phyloP scores from a whole-genome alignment of 225 moss, liverwort and hornwort species.

The Takakia lepidozioides region DNA sequence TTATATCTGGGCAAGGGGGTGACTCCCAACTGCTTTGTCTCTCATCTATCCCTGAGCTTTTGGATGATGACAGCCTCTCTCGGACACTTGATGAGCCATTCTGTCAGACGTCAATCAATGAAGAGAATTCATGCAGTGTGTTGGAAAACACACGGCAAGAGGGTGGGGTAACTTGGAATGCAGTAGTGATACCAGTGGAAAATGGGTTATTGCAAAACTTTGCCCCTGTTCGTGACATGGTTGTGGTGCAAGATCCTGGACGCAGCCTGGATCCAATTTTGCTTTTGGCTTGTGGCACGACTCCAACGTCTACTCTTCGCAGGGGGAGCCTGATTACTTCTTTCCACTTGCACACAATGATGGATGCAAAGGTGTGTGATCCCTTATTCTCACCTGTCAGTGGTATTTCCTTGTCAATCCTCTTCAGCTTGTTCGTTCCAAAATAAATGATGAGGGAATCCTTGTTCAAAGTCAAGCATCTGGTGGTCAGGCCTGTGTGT shows the following conservation, averaged over 20 bases:
- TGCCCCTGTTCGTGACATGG: constrained; percentile 38
- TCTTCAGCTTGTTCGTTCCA: too few species aligned
- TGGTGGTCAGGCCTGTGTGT: too few species aligned
- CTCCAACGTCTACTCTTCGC: constrained; percentile 45
- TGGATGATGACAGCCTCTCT: too few species aligned
- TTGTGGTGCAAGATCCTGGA: constrained; percentile 24
- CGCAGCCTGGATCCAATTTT: constrained; percentile 31
- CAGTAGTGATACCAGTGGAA: constrained; percentile 9
- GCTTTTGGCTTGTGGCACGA: constrained; percentile 38
- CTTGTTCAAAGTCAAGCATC: too few species aligned
- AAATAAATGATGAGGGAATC: too few species aligned
- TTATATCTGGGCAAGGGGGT: constrained; percentile 28
- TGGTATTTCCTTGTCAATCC: too few species aligned
- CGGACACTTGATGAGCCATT: too few species aligned
- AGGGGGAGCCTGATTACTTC: constrained; percentile 49
- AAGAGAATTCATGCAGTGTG: too few species aligned
- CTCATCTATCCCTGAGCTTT: too few species aligned
- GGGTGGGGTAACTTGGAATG: constrained; percentile 24
- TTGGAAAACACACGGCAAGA: too few species aligned
- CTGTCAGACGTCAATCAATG: too few species aligned
- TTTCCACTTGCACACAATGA: constrained; percentile 32
- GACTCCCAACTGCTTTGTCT: constrained; percentile 37
- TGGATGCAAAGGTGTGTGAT: constrained; percentile 60
- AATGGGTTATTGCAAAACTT: constrained; percentile 21
- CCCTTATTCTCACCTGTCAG: too few species aligned